These are phyloP conservation scores for Spathaspora hagerdaliae DNA, from an alignment of 805 yeast species.

Conservation along the genomic window DNA sequence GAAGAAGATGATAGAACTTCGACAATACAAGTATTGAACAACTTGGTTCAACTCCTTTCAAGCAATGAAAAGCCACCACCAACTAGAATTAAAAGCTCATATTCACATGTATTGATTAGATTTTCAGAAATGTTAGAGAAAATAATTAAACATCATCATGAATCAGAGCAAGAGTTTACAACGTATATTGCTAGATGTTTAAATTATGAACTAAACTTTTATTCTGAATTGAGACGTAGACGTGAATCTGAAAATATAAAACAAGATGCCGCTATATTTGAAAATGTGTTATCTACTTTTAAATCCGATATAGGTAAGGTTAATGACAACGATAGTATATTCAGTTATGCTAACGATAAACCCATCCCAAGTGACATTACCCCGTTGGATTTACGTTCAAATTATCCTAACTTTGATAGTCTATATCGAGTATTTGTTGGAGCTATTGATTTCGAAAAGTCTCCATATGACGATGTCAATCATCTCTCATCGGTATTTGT, in stretches of 20 bases:
- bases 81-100: slow-evolving; percentile 13
- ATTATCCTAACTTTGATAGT: slow-evolving; percentile 15
- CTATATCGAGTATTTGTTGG: not conserved
- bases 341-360: slow-evolving; percentile 13
- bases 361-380: not conserved
- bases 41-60: not conserved
- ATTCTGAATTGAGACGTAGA: slow-evolving; percentile 12
- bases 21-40: not conserved
- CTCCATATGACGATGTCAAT: not conserved
- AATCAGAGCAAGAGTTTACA: slow-evolving; percentile 13
- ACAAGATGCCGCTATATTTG: slow-evolving; percentile 19
- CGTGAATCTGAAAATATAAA: slow-evolving; percentile 12
- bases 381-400: slow-evolving; percentile 13
- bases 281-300: slow-evolving; percentile 16
- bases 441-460: not conserved
- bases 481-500: slow-evolving; percentile 1
- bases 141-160: slow-evolving; percentile 10
- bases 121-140: slow-evolving; percentile 13
- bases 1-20: not conserved
- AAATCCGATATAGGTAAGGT: not conserved
- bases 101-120: slow-evolving; percentile 11
- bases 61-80: slow-evolving; percentile 10
- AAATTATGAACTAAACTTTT: slow-evolving; percentile 13
- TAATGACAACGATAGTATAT: slow-evolving; percentile 15
- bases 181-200: slow-evolving; percentile 14